Percentiles rank a stretch among this genome's conserved stretches.
Conservation (phyloP, 805 yeast species). For the Candida sonorensis region DNA sequence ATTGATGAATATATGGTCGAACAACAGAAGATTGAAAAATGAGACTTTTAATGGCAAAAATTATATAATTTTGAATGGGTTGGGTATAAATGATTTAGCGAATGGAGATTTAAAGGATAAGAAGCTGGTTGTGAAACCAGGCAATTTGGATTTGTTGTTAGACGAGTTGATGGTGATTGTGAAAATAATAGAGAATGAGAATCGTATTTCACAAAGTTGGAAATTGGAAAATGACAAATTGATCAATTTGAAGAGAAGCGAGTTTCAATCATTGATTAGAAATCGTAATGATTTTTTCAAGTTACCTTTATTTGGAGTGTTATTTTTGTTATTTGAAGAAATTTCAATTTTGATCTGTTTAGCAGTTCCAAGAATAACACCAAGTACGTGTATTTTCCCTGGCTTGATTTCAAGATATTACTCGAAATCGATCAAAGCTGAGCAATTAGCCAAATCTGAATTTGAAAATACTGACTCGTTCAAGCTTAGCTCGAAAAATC, state of each 20-base stretch:
- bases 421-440: constrained; percentile 20
- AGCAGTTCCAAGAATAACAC: constrained; percentile 49
- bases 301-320: constrained; percentile 51
- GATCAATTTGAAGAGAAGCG: too few relatives aligned
- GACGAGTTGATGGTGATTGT: too few relatives aligned
- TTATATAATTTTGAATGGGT: constrained; percentile 23
- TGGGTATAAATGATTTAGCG: constrained; percentile 17
- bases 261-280: constrained; percentile 45
- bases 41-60: constrained; percentile 21
- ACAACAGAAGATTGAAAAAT: constrained; percentile 25
- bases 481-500: too few relatives aligned
- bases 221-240: too few relatives aligned
- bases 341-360: constrained; percentile 46
- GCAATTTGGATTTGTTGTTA: too few relatives aligned
- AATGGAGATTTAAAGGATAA: constrained; percentile 20
- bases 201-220: too few relatives aligned
- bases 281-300: constrained; percentile 43
- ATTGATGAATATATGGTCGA: constrained; percentile 46
- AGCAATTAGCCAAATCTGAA: too few relatives aligned
- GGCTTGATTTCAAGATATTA: constrained; percentile 34
- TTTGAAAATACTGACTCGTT: too few relatives aligned
- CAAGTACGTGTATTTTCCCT: constrained; percentile 56
- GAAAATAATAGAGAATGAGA: too few relatives aligned
- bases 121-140: too few relatives aligned
- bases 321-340: constrained; percentile 52